Evolutionary conservation across 495 filamentous ascomycete genomes (phyloP).

Genomic region (Aspergillus carlsbadensis): DNA sequence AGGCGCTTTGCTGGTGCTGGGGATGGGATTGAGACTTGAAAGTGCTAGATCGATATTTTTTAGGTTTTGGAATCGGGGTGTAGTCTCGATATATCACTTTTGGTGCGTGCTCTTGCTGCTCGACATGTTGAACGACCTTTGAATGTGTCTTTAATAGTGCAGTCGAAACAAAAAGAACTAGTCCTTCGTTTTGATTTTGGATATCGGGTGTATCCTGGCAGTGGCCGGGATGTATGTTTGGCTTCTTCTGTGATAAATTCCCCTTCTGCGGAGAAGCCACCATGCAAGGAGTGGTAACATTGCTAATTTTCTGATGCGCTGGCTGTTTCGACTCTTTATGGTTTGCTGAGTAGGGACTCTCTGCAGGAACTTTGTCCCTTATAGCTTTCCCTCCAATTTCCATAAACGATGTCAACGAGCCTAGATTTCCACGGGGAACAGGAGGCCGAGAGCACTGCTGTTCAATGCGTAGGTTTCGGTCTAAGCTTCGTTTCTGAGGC

Average conservation of each 20-base stretch:
- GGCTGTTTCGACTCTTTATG: not conserved
- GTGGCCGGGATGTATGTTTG: not conserved
- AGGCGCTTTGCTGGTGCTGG: not conserved
- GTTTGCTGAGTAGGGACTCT: conserved; percentile 19
- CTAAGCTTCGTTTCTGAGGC: not conserved
- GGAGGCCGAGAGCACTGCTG: not conserved
- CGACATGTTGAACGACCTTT: conserved; percentile 24
- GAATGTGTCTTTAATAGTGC: conserved; percentile 30
- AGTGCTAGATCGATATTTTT: too few species aligned
- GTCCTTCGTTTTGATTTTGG: not conserved
- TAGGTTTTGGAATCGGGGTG: not conserved
- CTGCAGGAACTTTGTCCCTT: not conserved
- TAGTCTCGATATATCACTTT: conserved; percentile 34
- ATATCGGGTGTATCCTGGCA: conserved; percentile 2
- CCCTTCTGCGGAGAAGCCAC: too few species aligned
- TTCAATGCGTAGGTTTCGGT: not conserved
- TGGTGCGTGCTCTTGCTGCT: conserved; percentile 14
- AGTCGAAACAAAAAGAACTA: conserved; percentile 27
- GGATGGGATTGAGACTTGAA: not conserved
- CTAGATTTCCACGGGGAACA: conserved; percentile 8
- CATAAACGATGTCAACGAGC: conserved; percentile 33
- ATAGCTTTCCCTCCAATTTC: conserved; percentile 21
- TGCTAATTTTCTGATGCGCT: not conserved
- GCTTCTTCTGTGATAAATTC: not conserved
- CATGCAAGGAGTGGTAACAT: too few species aligned